phyloP scores from a whole-genome alignment of 352 stramenopile genomes.

The Globisporangium nagaii region DNA sequence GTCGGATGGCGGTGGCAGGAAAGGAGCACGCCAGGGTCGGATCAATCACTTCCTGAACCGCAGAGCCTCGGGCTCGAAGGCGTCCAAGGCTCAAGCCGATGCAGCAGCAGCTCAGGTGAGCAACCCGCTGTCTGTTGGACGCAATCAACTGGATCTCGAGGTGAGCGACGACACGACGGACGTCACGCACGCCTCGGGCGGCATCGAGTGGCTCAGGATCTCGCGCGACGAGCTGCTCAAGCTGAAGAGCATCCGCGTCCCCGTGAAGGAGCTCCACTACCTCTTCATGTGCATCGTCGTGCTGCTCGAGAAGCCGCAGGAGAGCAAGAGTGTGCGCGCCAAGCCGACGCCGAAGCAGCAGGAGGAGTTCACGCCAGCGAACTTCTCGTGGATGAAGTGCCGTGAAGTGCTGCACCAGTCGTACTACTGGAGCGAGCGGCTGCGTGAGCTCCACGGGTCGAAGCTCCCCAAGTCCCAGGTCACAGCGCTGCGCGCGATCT shows the following conservation, averaged over 20 bases:
- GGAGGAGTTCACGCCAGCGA: slow-evolving; percentile 45
- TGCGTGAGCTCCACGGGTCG: slow-evolving; percentile 30
- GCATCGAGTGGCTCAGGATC: slow-evolving; percentile 62
- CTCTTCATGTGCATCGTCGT: slow-evolving; percentile 78
- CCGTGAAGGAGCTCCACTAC: slow-evolving; percentile 66
- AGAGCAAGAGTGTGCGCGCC: slow-evolving; percentile 18
- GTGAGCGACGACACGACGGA: slow-evolving; percentile 9
- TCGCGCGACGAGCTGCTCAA: slow-evolving; percentile 63
- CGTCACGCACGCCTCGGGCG: slow-evolving; percentile 15
- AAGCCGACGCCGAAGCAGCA: slow-evolving; percentile 36
- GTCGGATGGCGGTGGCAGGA: slow-evolving; percentile 42
- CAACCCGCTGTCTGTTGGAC: slow-evolving; percentile 11
- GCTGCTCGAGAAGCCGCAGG: slow-evolving; percentile 42
- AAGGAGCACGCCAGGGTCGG: slow-evolving; percentile 45
- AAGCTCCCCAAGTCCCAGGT: slow-evolving; percentile 40
- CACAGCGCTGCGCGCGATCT: slow-evolving; percentile 45
- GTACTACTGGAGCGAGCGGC: slow-evolving; percentile 31
- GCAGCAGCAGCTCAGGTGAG: not conserved
- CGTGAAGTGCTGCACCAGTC: slow-evolving; percentile 54
- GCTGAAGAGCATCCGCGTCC: slow-evolving; percentile 55
- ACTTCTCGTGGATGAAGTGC: slow-evolving; percentile 61
- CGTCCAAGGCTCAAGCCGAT: not conserved
- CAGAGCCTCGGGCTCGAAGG: not conserved
- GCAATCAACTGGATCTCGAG: slow-evolving; percentile 21
- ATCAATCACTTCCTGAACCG: slow-evolving; percentile 65